phyloP scores from a whole-genome alignment of 2,329 filamentous ascomycete genomes.

The Tolypocladium ophioglossoides region DNA sequence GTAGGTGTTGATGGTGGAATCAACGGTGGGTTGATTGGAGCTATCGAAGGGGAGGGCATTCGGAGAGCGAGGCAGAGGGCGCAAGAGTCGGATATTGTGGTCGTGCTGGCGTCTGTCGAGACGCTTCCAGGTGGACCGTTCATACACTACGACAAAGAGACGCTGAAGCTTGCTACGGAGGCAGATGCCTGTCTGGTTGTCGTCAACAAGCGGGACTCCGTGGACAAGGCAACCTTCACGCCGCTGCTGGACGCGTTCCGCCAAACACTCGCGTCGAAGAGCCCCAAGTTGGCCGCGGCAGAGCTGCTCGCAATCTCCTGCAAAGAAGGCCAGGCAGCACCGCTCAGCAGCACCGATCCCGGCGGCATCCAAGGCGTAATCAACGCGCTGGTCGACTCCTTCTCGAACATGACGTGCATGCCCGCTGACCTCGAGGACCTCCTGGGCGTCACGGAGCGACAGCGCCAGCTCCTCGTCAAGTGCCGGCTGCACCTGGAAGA shows the following conservation, averaged over 20 bases:
- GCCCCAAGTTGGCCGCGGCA: conserved; percentile 20
- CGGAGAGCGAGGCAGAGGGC: conserved; percentile 74
- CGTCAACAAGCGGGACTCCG: conserved; percentile 52
- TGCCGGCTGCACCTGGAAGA: conserved; percentile 62
- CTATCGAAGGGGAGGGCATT: conserved; percentile 84
- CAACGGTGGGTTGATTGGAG: conserved; percentile 40
- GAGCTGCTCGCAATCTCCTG: conserved; percentile 56
- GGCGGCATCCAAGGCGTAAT: conserved; percentile 63
- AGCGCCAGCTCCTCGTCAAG: conserved; percentile 67
- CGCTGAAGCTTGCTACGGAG: conserved; percentile 38
- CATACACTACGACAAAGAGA: conserved; percentile 45
- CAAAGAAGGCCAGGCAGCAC: conserved; percentile 37
- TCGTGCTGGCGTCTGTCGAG: conserved; percentile 72
- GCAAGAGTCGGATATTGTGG: conserved; percentile 71
- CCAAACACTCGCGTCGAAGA: conserved; percentile 5
- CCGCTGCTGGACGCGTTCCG: conserved; percentile 30
- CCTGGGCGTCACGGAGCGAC: conserved; percentile 81
- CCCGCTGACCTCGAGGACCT: conserved; percentile 68
- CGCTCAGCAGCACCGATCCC: conserved; percentile 29
- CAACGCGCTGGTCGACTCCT: conserved; percentile 53
- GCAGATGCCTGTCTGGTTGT: conserved; percentile 42
- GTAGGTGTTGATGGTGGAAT: not conserved
- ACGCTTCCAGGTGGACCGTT: conserved; percentile 20
- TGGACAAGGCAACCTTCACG: conserved; percentile 23
- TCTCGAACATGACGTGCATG: conserved; percentile 60